A percentile compares a stretch with the other conserved stretches of the same genome.
These are phyloP conservation scores for Scheffersomyces insectosa DNA, from an alignment of 1,139 yeast genomes.

Conservation along the genomic window DNA sequence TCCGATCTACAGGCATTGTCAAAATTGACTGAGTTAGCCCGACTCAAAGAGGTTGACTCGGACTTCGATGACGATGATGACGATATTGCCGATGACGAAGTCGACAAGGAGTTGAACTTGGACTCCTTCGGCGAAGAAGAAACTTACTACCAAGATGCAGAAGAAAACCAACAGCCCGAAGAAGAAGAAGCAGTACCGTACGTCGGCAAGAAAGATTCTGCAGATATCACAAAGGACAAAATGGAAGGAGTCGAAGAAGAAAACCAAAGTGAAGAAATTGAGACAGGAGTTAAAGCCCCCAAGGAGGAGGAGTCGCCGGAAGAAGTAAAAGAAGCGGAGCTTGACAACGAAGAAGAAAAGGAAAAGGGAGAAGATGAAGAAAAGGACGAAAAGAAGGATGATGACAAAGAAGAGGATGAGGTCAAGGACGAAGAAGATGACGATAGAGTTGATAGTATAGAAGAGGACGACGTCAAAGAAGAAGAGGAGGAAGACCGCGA, in stretches of 20 bases:
- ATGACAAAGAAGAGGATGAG: constrained; percentile 8
- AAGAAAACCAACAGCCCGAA: constrained; percentile 10
- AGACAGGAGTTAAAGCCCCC: constrained; percentile 7
- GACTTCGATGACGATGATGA: constrained; percentile 20
- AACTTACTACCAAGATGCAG: constrained; percentile 9
- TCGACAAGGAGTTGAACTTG: neutral
- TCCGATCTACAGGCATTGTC: constrained; percentile 44
- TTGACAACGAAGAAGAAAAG: neutral
- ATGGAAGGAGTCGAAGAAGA: constrained; percentile 5
- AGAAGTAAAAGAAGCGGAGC: constrained; percentile 30
- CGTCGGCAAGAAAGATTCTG: constrained; percentile 4
- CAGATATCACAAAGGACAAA: constrained; percentile 5
- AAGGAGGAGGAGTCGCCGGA: constrained; percentile 8
- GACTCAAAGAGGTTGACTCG: constrained; percentile 40
- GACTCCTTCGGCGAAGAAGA: constrained; percentile 2
- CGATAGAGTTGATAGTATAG: constrained; percentile 5
- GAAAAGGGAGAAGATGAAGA: constrained; percentile 8
- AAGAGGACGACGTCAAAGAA: too few species aligned
- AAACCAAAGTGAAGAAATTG: constrained; percentile 10
- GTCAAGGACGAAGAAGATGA: constrained; percentile 8
- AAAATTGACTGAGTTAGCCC: constrained; percentile 42
- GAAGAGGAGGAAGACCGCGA: too few species aligned
- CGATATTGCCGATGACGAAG: constrained; percentile 10
- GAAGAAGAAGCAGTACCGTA: constrained; percentile 9
- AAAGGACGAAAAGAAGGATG: constrained; percentile 8